Conservation (phyloP, 305 asterid species). For the Ilex paraguariensis region DNA sequence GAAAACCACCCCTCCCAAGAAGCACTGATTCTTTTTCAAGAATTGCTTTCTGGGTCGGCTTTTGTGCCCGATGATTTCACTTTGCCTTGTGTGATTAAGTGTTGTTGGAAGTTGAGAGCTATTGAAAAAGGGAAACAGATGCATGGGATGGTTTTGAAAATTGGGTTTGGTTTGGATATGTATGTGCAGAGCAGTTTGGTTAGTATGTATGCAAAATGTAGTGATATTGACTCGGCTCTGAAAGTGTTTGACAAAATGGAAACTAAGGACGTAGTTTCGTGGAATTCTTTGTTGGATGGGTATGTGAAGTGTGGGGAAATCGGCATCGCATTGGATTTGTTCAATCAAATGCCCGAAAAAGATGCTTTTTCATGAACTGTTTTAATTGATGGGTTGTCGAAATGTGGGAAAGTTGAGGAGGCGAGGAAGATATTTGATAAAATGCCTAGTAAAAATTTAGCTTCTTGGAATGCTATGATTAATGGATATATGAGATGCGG, state of each 20-base stretch:
- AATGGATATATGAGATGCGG: constrained; percentile 8
- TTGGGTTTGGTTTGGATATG: constrained; percentile 14
- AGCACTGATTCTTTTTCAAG: background rate
- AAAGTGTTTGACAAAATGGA: constrained; percentile 26
- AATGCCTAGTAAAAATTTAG: constrained; percentile 1
- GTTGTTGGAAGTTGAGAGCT: constrained; percentile 21
- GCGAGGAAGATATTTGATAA: constrained; percentile 14
- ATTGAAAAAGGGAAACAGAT: constrained; percentile 10
- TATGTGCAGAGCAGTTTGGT: constrained; percentile 27
- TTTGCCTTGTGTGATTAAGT: constrained; percentile 26
- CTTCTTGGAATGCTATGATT: constrained; percentile 9
- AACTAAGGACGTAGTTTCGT: constrained; percentile 32
- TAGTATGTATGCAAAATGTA: constrained; percentile 23
- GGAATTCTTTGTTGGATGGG: constrained; percentile 23
- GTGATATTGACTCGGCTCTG: constrained; percentile 11
- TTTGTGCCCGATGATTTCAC: constrained; percentile 18
- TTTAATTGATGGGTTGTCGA: constrained; percentile 13
- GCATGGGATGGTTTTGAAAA: constrained; percentile 19
- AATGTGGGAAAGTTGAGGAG: constrained; percentile 12
- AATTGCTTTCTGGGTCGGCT: constrained; percentile 4
- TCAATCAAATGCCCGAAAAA: constrained; percentile 13
- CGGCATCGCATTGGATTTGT: constrained; percentile 4
- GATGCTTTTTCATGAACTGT: constrained; percentile 15
- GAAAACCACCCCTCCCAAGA: constrained; percentile 12
- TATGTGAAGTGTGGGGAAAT: constrained; percentile 5